Base-by-base conservation (phyloP, 2,329 filamentous ascomycete species). In the Fusarium brachygibbosum region DNA sequence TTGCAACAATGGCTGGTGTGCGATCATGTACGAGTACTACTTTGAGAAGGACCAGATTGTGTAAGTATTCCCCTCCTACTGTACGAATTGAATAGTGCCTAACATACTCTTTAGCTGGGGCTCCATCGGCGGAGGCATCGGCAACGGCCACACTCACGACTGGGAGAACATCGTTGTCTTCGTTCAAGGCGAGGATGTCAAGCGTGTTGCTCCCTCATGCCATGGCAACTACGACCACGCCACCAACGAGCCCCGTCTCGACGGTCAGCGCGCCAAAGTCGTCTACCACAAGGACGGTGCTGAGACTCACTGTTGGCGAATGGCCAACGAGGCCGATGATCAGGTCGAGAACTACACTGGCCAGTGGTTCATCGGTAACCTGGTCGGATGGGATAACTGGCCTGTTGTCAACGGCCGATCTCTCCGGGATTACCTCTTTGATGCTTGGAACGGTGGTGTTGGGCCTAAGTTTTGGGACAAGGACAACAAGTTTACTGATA, bases 241-340 rank as follows among this genome's bases (percentile, higher is more conserved):
- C 6, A 54, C 66, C 3, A 50, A 62, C 11, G 32, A 46, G 2
- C 50, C 58, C 4, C 66, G 56, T 5, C 52, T 63, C 2, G 67
- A 70, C 2, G 63, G 48, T 11, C 56, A 71, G 12, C 78, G 77
- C 16, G 76, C 78, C 40, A 81, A 80, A 74, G 65, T 81, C 2
- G 77, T 81, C 9, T 81, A 80, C 66, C 79, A 81, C 66, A 81
- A 81, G 68, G 78, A 80, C 48, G 74, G 75, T 8, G 63, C 42
- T 3, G 63, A 57, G 13, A 81, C 79, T 17, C 79, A 81, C 63
- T 76, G 72, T 49, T 79, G 81, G 73, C 78, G 79, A 16, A 79
- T 79, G 54, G 75, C 68, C 8, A 67, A 62, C 16, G 58, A 57
- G 1, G 58, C 48, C 1, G 76, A 77, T 8, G 75, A 74, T 4